Base-by-base conservation (phyloP, 495 filamentous ascomycete genomes). In the Xylona heveae region DNA sequence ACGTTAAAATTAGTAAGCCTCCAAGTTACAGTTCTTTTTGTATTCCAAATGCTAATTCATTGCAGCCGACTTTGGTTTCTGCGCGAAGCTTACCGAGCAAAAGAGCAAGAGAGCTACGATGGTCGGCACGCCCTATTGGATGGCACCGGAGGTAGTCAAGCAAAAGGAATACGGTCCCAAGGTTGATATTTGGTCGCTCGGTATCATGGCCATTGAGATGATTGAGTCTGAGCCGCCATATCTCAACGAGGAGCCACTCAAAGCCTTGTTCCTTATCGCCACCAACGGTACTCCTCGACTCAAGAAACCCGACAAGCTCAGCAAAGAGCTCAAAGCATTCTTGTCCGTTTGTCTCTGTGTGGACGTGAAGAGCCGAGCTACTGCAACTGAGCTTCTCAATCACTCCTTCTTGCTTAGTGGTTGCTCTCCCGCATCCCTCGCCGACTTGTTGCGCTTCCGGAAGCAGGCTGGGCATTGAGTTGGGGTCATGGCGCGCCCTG, bases 151-250 rank as follows among this genome's bases (percentile, higher is more conserved):
- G 51, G 88, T 97, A 10, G 88, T 97, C 46, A 95, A 94, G 59
- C 88, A 94, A 51, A 93, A 93, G 60, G 84, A 93, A 50, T 97
- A 97, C 47, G 88, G 82, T 23, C 74, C 78, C 41, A 97, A 97
- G 64, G 88, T 95, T 35, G 88, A 97, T 47, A 93, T 94, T 43
- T 95, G 88, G 88, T 94, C 85, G 8, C 62, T 97, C 30, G 88
- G 88, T 43, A 97, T 97, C 57, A 97, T 95, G 88, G 85, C 88
- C 24, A 97, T 97, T 42, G 88, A 97, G 59, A 93, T 97, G 90
- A 97, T 97, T 47, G 90, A 97, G 53, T 85, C 78, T 7, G 88
- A 97, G 48, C 88, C 88, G 5, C 88, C 88, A 0, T 95, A 97
- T 51, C 66, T 95, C 17, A 95, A 94, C 52, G 88, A 95, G 52